Base-by-base conservation (phyloP, 495 filamentous ascomycete species). In the Penicillium herquei region DNA sequence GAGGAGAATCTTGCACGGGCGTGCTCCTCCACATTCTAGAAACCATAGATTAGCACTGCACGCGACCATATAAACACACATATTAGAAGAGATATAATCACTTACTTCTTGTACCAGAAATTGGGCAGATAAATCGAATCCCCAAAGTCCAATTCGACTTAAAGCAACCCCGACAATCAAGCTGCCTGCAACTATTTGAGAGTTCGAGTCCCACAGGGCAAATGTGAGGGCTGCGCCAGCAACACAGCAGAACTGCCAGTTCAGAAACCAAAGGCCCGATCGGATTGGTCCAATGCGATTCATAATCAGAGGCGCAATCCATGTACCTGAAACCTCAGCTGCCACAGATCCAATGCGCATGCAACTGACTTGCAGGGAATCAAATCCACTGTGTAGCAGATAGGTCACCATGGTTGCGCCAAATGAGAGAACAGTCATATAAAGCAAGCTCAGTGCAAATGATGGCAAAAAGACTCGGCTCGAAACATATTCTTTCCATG, bases 121-220 rank as follows among this genome's bases (percentile, higher is more conserved):
- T 59, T 91, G 87, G 7, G 73, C 81, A 30, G 76, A 82, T 2
- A 91, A 69, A 61, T 91, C 87, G 54, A 84, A 89, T 0, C 85
- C 83, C 80, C 87, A 84, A 0, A 91, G 71, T 0, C 87, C 87
- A 6, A 88, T 35, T 0, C 87, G 75, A 50, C 85, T 88, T 10
- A 86, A 31, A 0, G 78, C 75, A 0, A 83, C 78, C 0, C 80
- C 83, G 4, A 61, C 66, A 3, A 81, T 76, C 12, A 88, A 66
- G 9, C 72, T 73, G 0, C 57, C 64, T 0, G 78, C 79, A 2
- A 81, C 72, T 1, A 76, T 18, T 17, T 64, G 60, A 7, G 63
- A 62, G 7, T 55, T 56, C 6, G 52, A 33, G 12, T 70, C 50
- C 43, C 59, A 57, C 42, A 70, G 81, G 46, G 81, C 76, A 37